Conservation (phyloP, 139 green algal species). For the Diplosphaera chodatii region DNA sequence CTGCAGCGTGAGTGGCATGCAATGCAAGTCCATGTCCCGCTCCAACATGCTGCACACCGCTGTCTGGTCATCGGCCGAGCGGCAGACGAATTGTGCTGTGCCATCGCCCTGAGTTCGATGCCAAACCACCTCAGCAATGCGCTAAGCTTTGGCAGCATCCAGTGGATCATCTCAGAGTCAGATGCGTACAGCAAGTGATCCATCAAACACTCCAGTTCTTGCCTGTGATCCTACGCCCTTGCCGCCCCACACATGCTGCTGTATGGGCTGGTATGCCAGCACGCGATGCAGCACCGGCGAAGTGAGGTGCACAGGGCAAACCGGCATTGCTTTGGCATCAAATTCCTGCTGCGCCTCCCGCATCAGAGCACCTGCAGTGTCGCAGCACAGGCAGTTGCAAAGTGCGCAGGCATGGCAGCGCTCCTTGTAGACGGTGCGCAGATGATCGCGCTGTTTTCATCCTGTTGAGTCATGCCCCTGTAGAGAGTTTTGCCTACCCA, state of each 20-base stretch:
- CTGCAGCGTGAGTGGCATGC: conserved; percentile 17
- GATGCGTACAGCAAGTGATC: no score
- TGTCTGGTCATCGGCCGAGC: conserved; percentile 4
- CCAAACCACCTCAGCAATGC: no score
- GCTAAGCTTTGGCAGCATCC: no score
- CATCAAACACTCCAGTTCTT: no score
- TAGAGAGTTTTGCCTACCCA: no score
- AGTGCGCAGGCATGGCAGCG: no score
- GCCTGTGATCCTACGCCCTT: conserved; percentile 66
- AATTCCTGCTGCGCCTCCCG: conserved; percentile 52
- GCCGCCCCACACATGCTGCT: conserved; percentile 47
- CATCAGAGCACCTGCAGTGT: conserved; percentile 37
- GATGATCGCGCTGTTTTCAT: no score
- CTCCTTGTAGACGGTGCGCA: no score
- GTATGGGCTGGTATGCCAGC: conserved; percentile 34
- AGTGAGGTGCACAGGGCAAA: conserved; percentile 56
- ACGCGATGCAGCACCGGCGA: conserved; percentile 55
- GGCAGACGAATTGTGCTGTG: conserved; percentile 64
- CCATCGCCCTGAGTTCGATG: conserved; percentile 75
- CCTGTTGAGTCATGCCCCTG: no score
- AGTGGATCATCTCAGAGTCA: no score
- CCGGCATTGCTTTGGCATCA: conserved; percentile 34
- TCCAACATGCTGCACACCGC: conserved; percentile 26
- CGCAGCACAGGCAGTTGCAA: no score
- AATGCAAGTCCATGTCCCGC: conserved; percentile 13